These are phyloP conservation scores for Epichloe gansuensis DNA, from an alignment of 2,329 filamentous ascomycete species.

Conservation along the genomic window DNA sequence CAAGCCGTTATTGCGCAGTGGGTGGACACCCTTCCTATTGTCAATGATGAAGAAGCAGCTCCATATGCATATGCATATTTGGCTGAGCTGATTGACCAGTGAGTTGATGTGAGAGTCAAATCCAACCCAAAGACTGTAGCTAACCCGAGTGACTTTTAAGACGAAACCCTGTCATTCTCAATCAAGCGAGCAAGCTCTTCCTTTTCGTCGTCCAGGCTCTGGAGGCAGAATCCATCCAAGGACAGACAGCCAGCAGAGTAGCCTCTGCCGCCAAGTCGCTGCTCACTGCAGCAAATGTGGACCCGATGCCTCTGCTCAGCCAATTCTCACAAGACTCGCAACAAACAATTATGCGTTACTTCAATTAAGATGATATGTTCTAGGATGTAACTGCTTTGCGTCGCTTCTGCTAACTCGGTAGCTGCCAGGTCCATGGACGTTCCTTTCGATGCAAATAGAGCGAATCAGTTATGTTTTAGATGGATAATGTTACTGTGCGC, in stretches of 20 bases:
- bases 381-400: not conserved
- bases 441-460: not conserved
- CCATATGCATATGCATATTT: constrained; percentile 93
- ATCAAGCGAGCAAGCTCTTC: constrained; percentile 71
- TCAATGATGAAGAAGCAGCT: constrained; percentile 93
- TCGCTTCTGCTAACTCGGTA: not conserved
- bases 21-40: constrained; percentile 82
- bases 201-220: constrained; percentile 77
- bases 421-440: not conserved
- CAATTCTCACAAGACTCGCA: constrained; percentile 72
- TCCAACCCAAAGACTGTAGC: constrained; percentile 3
- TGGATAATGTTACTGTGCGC: not conserved
- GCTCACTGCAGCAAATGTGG: constrained; percentile 59
- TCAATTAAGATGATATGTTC: constrained; percentile 38
- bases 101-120: constrained; percentile 33
- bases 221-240: constrained; percentile 80
- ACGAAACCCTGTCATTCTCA: constrained; percentile 70
- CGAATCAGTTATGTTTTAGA: not conserved
- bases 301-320: constrained; percentile 63
- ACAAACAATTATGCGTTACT: constrained; percentile 65
- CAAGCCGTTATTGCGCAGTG: constrained; percentile 72
- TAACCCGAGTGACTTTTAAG: constrained; percentile 34
- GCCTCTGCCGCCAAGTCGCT: constrained; percentile 68
- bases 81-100: constrained; percentile 87
- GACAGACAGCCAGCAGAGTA: constrained; percentile 66